phyloP scores from a whole-genome alignment of 1,284 basidiomycete species.

The Exobasidium cylindrosporum region DNA sequence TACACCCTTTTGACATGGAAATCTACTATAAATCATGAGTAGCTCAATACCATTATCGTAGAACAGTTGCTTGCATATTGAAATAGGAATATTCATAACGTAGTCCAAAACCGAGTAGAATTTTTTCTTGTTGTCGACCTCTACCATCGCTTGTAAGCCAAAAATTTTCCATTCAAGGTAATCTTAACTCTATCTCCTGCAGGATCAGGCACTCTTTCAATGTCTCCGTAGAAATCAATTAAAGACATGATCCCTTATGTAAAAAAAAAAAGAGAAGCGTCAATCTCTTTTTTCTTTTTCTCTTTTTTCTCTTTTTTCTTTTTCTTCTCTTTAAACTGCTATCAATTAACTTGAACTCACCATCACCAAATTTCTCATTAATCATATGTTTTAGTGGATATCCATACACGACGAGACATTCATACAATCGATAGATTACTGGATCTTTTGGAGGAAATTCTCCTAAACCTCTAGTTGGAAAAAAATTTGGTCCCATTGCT shows the following conservation, averaged over 20 bases:
- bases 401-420: constrained; percentile 45
- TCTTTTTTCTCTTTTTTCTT: constrained; percentile 19
- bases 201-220: constrained; percentile 39
- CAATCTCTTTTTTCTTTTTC: background rate
- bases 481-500: constrained; percentile 36
- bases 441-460: constrained; percentile 41
- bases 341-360: background rate
- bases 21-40: no score
- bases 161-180: constrained; percentile 48
- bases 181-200: constrained; percentile 48
- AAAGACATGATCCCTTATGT: constrained; percentile 42
- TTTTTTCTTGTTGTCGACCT: background rate
- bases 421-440: constrained; percentile 28
- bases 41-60: no score
- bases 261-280: constrained; percentile 2
- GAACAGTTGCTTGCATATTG: no score
- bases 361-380: constrained; percentile 47
- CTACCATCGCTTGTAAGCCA: constrained; percentile 41
- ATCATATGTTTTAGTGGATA: constrained; percentile 46
- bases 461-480: constrained; percentile 38
- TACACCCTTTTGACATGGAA: no score
- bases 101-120: background rate
- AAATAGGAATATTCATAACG: no score
- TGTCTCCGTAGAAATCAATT: constrained; percentile 47
- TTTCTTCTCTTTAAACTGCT: constrained; percentile 38